These are phyloP conservation scores for Sisymbrium irio DNA, from an alignment of 345 rosid species.

Conservation along the genomic window DNA sequence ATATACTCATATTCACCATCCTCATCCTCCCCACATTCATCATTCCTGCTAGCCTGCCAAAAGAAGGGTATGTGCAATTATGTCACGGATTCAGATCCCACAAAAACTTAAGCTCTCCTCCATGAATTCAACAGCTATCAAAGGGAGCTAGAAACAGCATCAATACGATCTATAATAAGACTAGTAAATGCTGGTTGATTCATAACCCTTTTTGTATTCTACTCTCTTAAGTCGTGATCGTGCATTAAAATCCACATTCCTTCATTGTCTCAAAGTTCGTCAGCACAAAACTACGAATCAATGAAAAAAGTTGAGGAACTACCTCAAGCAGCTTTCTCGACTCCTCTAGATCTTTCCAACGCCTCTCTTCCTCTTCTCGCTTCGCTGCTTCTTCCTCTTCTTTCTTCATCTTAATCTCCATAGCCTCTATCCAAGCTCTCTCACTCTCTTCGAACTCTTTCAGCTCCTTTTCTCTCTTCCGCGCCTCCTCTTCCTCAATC, in stretches of 20 bases:
- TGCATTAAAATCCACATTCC: neutral
- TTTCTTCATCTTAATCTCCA: constrained; percentile 58
- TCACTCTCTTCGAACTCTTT: constrained; percentile 80
- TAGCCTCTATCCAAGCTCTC: constrained; percentile 61
- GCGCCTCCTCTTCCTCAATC: constrained; percentile 63
- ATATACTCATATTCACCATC: constrained; percentile 81
- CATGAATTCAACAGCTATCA: neutral
- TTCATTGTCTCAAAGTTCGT: neutral
- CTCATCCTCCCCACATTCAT: constrained; percentile 38
- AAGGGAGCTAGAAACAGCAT: neutral
- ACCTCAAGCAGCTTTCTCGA: constrained; percentile 42
- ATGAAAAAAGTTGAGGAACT: constrained; percentile 1
- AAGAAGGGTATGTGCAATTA: neutral
- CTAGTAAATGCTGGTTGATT: neutral
- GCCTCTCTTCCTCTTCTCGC: constrained; percentile 41
- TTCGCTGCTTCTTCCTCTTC: constrained; percentile 50
- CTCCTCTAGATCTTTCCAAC: constrained; percentile 41
- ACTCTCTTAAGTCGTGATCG: neutral
- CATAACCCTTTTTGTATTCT: neutral
- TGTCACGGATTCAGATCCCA: neutral
- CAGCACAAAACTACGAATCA: constrained; percentile 13
- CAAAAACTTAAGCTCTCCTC: neutral
- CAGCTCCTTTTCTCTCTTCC: constrained; percentile 52
- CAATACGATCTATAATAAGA: neutral
- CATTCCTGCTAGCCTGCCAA: constrained; percentile 47